Base-by-base conservation (phyloP, 2,329 filamentous ascomycete species). In the Ascochyta koolunga region DNA sequence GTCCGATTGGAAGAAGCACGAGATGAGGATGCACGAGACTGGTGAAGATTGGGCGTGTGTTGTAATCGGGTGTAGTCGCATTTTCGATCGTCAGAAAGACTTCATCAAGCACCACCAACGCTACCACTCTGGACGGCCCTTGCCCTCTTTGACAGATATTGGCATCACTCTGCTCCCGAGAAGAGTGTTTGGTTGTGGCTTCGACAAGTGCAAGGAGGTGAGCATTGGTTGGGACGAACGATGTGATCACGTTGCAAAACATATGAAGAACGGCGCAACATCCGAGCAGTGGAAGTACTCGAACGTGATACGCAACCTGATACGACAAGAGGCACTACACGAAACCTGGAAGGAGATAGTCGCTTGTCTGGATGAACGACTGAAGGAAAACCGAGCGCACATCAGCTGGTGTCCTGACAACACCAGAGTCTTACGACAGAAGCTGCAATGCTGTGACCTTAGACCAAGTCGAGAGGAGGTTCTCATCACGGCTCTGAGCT, bases 1-100 rank as follows among this genome's bases (percentile, higher is more conserved):
- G 45, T 75, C 72, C 1, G 72, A 75, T 41, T 75, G 72, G 72
- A 74, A 74, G 53, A 74, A 74, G 47, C 72, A 75, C 21, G 72
- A 75, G 45, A 73, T 70, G 64, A 65, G 70, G 31, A 72, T 74
- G 67, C 72, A 75, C 40, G 71, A 75, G 56, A 74, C 71, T n/a
- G 71, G 71, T 7, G 68, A 75, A 48, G 69, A 74, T 36, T 75
- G 72, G 72, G 68, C 65, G 0, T 75, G 72, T 38, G 62, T 70
- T 2, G 68, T 71, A 10, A 60, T 65, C 39, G 70, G 69, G 11
- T 75, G 72, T 46, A 69, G 61, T 44, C 65, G 68, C 36, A 70
- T 73, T 22, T 74, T 73, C 41, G 71, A 74, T 47, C 67, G 71
- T 10, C 70, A 74, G 47, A 72, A 71, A 32, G 71, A 74, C 35